Percentiles rank a stretch among this genome's conserved stretches.
Conservation (phyloP, 192 early-diverging fungal species). For the Chytriomyces sp. region DNA sequence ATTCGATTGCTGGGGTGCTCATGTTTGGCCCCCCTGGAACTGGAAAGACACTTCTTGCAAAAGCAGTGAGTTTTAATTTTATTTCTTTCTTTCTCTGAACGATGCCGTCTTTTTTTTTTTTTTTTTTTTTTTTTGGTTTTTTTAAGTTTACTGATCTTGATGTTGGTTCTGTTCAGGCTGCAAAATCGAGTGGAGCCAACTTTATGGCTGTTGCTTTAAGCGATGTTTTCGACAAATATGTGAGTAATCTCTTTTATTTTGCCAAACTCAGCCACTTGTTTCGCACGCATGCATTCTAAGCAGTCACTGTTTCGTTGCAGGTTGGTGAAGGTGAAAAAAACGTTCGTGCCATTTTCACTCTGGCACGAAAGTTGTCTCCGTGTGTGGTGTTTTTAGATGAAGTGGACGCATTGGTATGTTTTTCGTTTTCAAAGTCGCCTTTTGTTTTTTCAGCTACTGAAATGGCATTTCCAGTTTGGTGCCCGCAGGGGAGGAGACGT, state of each 20-base stretch:
- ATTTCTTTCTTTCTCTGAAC: no score
- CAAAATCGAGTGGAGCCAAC: conserved; percentile 86
- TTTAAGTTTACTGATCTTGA: conserved; percentile 57
- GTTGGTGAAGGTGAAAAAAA: conserved; percentile 97
- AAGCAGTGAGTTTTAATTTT: neutral
- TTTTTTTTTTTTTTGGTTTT: no score
- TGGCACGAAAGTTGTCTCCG: conserved; percentile 88
- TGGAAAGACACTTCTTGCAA: conserved; percentile 36
- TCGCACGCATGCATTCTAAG: no score
- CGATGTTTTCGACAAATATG: conserved; percentile 95
- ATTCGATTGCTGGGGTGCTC: conserved; percentile 59
- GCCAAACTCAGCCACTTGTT: no score
- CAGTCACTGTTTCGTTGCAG: conserved; percentile 11
- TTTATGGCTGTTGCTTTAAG: conserved; percentile 96
- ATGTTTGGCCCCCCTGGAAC: conserved; percentile 65
- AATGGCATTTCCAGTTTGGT: neutral
- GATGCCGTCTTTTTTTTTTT: no score
- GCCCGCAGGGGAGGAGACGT: conserved; percentile 70
- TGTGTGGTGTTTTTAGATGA: conserved; percentile 99
- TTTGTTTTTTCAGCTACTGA: conserved; percentile 42
- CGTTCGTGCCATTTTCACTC: conserved; percentile 88
- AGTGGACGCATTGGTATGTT: conserved; percentile 87
- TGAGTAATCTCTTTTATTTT: no score
- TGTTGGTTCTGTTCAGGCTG: conserved; percentile 58
- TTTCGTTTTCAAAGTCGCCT: conserved; percentile 61